Percentiles rank a stretch among this genome's conserved stretches.
Conservation (phyloP, 805 yeast genomes). For the Kodamaea laetipori region DNA sequence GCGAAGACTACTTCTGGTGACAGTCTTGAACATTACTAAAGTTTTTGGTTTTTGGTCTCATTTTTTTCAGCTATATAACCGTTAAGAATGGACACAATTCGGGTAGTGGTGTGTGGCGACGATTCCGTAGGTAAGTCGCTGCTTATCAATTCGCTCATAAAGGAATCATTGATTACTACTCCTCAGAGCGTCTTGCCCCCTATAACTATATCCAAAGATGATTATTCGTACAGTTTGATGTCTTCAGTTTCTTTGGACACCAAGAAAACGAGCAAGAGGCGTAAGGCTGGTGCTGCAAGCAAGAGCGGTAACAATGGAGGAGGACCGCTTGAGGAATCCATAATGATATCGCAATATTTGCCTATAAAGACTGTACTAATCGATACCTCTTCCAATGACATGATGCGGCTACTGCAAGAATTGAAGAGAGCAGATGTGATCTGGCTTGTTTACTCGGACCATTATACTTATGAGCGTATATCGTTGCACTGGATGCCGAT, state of each 20-base stretch:
- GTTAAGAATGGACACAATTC: conserved; percentile 41
- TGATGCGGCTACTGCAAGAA: conserved; percentile 62
- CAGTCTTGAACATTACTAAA: background rate
- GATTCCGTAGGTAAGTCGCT: conserved; percentile 87
- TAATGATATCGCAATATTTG: conserved; percentile 29
- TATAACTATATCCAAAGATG: conserved; percentile 71
- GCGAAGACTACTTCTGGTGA: conserved; percentile 5
- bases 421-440: conserved; percentile 85
- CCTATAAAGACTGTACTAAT: conserved; percentile 64
- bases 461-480: conserved; percentile 89
- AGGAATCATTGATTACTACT: conserved; percentile 60
- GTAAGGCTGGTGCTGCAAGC: background rate
- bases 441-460: conserved; percentile 93
- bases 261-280: conserved; percentile 7
- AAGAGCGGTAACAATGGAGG: conserved; percentile 1
- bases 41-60: background rate
- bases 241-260: background rate
- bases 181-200: conserved; percentile 63
- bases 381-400: conserved; percentile 77
- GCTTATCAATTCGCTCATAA: conserved; percentile 75
- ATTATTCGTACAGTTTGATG: conserved; percentile 48
- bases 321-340: conserved; percentile 4
- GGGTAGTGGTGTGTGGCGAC: conserved; percentile 90
- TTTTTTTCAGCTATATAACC: conserved; percentile 1
- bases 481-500: conserved; percentile 93